These are phyloP conservation scores for Colletotrichum sp. DNA, from an alignment of 2,329 filamentous ascomycete species.

Conservation along the genomic window DNA sequence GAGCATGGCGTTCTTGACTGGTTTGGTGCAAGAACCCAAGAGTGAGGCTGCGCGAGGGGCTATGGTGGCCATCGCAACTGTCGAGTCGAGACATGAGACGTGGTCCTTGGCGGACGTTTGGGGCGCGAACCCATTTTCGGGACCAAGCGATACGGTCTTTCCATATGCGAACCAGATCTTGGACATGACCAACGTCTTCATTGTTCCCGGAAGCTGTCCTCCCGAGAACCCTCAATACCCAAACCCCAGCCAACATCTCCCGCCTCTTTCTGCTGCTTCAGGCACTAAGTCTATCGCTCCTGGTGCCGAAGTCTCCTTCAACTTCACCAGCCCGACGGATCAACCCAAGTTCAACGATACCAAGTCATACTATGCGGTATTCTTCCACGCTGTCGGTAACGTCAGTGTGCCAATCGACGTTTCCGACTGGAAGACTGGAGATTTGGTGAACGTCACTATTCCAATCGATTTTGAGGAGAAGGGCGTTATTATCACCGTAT, in stretches of 20 bases:
- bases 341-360: neutral
- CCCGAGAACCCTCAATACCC: neutral
- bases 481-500: neutral
- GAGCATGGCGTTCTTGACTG: slow-evolving; percentile 44
- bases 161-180: neutral
- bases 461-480: neutral
- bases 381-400: neutral
- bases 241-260: neutral
- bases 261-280: neutral
- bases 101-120: slow-evolving; percentile 43
- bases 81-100: neutral
- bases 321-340: neutral
- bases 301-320: neutral
- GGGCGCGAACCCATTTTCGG: neutral
- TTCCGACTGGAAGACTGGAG: neutral
- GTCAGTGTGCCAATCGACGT: neutral
- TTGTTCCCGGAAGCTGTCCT: neutral
- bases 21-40: slow-evolving; percentile 38
- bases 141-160: neutral
- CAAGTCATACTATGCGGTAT: neutral
- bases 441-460: neutral
- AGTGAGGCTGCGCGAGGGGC: slow-evolving; percentile 13
- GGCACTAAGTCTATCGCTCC: neutral
- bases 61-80: neutral
- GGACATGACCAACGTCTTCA: neutral